Conservation (phyloP, 331 rosid species). For the Prunus yedoensis region DNA sequence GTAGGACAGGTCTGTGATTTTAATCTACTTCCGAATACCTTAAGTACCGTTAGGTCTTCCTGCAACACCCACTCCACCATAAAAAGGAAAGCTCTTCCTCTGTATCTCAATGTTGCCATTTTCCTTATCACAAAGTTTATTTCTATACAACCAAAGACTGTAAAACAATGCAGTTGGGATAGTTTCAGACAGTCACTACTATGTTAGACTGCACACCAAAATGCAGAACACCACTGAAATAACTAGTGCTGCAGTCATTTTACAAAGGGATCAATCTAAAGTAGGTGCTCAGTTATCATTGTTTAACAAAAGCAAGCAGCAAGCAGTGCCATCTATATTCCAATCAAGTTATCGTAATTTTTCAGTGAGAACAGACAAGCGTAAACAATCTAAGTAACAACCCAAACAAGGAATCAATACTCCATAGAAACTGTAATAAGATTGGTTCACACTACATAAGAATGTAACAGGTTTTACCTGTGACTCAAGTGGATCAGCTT, state of each 20-base stretch:
- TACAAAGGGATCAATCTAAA: background rate
- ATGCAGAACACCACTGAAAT: background rate
- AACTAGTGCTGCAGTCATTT: background rate
- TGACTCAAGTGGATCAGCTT: conserved; percentile 80
- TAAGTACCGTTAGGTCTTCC: background rate
- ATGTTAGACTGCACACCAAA: background rate
- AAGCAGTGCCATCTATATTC: background rate
- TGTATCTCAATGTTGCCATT: background rate
- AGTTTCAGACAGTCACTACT: background rate
- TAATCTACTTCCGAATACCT: background rate
- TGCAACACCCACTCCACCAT: background rate
- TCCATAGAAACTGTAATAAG: background rate
- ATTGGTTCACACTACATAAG: background rate
- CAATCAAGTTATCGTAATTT: background rate
- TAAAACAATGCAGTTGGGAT: background rate
- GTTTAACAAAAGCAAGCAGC: background rate
- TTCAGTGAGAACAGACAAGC: background rate
- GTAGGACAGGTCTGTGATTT: background rate
- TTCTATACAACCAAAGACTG: background rate
- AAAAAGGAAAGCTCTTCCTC: background rate
- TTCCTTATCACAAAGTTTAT: background rate
- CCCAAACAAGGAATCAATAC: conserved; percentile 1
- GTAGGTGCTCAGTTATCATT: background rate
- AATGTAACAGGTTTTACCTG: conserved; percentile 40
- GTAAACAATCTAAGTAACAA: background rate